A percentile compares a stretch with the other conserved stretches of the same genome.
phyloP scores from a whole-genome alignment of 495 filamentous ascomycete species.

The Daldinia loculata region DNA sequence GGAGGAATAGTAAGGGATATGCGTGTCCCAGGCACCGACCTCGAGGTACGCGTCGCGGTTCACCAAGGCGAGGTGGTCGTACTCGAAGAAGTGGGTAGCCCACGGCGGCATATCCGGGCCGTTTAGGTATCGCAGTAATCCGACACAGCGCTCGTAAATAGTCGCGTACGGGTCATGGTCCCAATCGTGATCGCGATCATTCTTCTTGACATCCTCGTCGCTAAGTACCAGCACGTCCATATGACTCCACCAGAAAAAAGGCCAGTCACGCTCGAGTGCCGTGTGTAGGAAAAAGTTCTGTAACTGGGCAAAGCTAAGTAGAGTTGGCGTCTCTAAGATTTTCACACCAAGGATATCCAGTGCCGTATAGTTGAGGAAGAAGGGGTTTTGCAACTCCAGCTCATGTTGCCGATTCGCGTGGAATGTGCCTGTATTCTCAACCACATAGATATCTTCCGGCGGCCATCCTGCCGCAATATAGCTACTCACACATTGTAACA shows the following conservation, averaged over 20 bases:
- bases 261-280: constrained; percentile 59
- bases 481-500: constrained; percentile 65
- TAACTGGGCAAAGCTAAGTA: constrained; percentile 68
- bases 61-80: constrained; percentile 66
- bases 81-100: constrained; percentile 63
- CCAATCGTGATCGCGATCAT: constrained; percentile 49
- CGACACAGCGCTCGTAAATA: constrained; percentile 54
- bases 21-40: constrained; percentile 67
- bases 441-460: constrained; percentile 64
- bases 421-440: constrained; percentile 71
- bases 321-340: constrained; percentile 64
- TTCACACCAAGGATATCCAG: constrained; percentile 63
- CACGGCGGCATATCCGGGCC: constrained; percentile 48
- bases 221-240: constrained; percentile 66
- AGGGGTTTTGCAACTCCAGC: constrained; percentile 67
- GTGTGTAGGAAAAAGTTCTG: constrained; percentile 66
- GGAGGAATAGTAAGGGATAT: constrained; percentile 66
- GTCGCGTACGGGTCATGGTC: constrained; percentile 56
- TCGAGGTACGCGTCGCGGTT: constrained; percentile 60
- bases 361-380: constrained; percentile 66
- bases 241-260: constrained; percentile 68
- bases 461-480: constrained; percentile 71
- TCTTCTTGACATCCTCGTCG: constrained; percentile 54
- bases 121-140: constrained; percentile 44
- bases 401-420: constrained; percentile 56